These are phyloP conservation scores for Amylostereum areolatum DNA, from an alignment of 1,284 basidiomycete genomes.

Conservation along the genomic window DNA sequence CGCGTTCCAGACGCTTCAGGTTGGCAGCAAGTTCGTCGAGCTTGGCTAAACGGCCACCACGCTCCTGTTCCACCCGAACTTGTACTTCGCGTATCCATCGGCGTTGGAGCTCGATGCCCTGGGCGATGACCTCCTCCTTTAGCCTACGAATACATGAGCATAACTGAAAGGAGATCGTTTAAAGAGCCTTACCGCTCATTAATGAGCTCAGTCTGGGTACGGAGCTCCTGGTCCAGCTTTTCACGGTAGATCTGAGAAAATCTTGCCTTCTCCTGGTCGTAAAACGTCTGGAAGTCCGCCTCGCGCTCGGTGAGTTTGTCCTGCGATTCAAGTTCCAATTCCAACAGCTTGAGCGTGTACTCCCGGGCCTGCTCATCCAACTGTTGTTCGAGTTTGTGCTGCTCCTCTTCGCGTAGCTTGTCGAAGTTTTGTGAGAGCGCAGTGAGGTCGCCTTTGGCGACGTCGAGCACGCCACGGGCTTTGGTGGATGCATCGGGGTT, in stretches of 20 bases:
- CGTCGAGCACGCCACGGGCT: slow-evolving; percentile 65
- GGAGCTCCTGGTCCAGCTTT: slow-evolving; percentile 84
- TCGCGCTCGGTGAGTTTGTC: slow-evolving; percentile 85
- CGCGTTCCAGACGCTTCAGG: slow-evolving; percentile 85
- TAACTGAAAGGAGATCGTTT: not conserved
- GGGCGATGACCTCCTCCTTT: slow-evolving; percentile 91
- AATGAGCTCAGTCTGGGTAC: slow-evolving; percentile 88
- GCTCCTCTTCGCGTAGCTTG: slow-evolving; percentile 79
- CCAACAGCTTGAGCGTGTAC: slow-evolving; percentile 79
- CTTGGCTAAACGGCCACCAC: slow-evolving; percentile 91
- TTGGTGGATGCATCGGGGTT: slow-evolving; percentile 67
- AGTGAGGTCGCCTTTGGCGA: slow-evolving; percentile 81
- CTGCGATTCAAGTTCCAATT: slow-evolving; percentile 79
- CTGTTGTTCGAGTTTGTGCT: slow-evolving; percentile 67
- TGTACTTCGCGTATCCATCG: slow-evolving; percentile 97
- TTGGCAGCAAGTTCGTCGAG: slow-evolving; percentile 90
- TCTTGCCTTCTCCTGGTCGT: slow-evolving; percentile 75
- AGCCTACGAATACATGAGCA: slow-evolving; percentile 42
- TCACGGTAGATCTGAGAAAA: slow-evolving; percentile 79
- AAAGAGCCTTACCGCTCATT: slow-evolving; percentile 70
- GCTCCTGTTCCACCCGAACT: slow-evolving; percentile 92
- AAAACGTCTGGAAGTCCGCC: slow-evolving; percentile 78
- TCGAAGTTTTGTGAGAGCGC: slow-evolving; percentile 77
- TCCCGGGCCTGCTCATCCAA: slow-evolving; percentile 81
- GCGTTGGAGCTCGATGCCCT: slow-evolving; percentile 95